A percentile compares a stretch with the other conserved stretches of the same genome.
phyloP scores from a whole-genome alignment of 805 yeast species.

The Starmerella davenportii region DNA sequence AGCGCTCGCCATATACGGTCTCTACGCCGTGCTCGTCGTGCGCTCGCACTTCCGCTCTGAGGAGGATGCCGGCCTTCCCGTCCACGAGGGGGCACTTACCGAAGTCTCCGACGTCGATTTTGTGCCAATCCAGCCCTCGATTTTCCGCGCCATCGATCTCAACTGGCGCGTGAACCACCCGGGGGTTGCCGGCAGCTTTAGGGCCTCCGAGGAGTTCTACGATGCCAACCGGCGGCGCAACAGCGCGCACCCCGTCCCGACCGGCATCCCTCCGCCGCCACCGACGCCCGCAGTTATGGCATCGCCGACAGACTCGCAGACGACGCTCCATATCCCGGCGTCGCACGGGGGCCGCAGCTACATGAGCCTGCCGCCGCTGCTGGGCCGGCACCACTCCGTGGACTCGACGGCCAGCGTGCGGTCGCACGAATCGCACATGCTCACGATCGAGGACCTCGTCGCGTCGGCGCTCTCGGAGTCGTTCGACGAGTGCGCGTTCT shows the following conservation, averaged over 20 bases:
- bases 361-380: no score
- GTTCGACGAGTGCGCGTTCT: not conserved
- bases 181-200: not conserved
- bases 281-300: not conserved
- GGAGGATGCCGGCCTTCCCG: not conserved
- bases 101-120: no score
- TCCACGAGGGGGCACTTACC: not conserved
- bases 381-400: not conserved
- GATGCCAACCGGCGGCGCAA: not conserved
- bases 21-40: conserved; percentile 37
- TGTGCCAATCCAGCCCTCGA: conserved; percentile 8
- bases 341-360: no score
- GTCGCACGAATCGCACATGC: not conserved
- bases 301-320: not conserved
- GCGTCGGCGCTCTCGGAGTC: not conserved
- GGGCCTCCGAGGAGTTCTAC: not conserved
- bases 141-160: conserved; percentile 9
- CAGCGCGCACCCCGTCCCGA: no score
- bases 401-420: not conserved
- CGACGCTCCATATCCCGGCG: no score
- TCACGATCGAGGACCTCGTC: not conserved
- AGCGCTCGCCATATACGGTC: conserved; percentile 38
- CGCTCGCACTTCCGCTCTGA: conserved; percentile 24
- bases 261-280: not conserved
- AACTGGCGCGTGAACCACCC: conserved; percentile 7